Base-by-base conservation (phyloP, 2,329 filamentous ascomycete species). In the Mycosphaerella sp. region DNA sequence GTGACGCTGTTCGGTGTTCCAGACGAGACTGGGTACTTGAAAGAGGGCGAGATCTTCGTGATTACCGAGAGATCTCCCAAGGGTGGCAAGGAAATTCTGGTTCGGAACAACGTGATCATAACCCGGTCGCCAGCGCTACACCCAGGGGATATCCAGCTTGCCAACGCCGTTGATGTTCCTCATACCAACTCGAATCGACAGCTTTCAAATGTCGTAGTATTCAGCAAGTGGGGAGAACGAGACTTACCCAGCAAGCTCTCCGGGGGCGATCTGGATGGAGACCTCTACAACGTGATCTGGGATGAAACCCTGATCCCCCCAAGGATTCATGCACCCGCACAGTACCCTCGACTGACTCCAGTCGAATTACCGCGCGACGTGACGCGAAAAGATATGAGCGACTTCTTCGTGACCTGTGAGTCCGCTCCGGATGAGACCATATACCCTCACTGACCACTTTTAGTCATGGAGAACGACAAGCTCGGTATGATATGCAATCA, bases 221-320 rank as follows among this genome's bases (percentile, higher is more conserved):
- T 95, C 64, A 89, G 84, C 53, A 80, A 82, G 50, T 74, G 79
- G 37, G 89, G 89, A 0, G 21, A 60, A 0, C 79, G 89, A 13
- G 89, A 94, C 62, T 71, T 95, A 0, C 87, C 88, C 0, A 91
- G 86, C 54, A 79, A 85, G 66, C 73, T 95, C 0, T 85, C 85
- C 47, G 89, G 89, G 1, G 89, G 89, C 0, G 89, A 95, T 65
- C 75, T 95, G 0, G 88, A 93, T 57, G 89, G 89, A 0, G 89
- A 95, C 64, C 70, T 87, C 0, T 95, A 86, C 67, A 85, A 89
- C 57, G 70, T 34, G 6, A 48, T 48, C 36, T 48, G 37, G 44
- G 87, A 94, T 58, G 59, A 68, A 0, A 63, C 66, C 0, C 73
- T 82, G 0, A 66, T 77, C 1, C 74, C 78, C 0, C 64, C 62